A percentile compares a stretch with the other conserved stretches of the same genome.
Evolutionary conservation across 1,284 basidiomycete genomes (phyloP).

Genomic region (Xanthoconium separans): DNA sequence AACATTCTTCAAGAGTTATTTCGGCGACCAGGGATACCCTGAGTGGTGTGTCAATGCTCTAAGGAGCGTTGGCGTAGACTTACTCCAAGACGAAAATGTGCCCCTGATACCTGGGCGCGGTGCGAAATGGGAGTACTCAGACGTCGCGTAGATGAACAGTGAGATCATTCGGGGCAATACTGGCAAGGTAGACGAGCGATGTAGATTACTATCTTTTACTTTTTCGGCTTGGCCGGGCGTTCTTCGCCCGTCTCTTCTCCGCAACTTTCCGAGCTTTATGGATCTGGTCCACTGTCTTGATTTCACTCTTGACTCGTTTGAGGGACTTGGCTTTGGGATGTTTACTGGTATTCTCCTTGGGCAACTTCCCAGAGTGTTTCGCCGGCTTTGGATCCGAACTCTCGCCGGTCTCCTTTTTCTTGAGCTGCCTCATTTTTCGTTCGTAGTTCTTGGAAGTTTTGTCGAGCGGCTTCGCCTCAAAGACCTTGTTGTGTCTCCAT

Average conservation of each 20-base stretch:
- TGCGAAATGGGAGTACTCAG: constrained; percentile 73
- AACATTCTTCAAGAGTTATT: constrained; percentile 73
- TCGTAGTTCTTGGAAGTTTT: constrained; percentile 68
- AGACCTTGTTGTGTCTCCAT: constrained; percentile 67
- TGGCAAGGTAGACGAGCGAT: constrained; percentile 9
- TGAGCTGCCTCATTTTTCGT: constrained; percentile 60
- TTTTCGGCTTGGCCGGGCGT: constrained; percentile 64
- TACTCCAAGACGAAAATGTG: constrained; percentile 52
- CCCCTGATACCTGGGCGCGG: constrained; percentile 59
- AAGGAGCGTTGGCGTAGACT: constrained; percentile 71
- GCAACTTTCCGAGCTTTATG: constrained; percentile 65
- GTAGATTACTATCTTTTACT: constrained; percentile 42
- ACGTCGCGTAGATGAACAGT: constrained; percentile 20
- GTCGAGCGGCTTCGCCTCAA: constrained; percentile 69
- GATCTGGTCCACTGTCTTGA: constrained; percentile 84
- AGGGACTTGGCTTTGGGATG: constrained; percentile 60
- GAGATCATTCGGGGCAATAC: background rate
- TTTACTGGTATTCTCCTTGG: constrained; percentile 34
- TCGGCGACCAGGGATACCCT: constrained; percentile 68
- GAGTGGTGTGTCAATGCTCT: constrained; percentile 83
- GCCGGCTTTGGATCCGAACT: constrained; percentile 12
- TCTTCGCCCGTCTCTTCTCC: constrained; percentile 70
- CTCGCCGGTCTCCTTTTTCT: constrained; percentile 46
- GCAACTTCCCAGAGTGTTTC: constrained; percentile 19
- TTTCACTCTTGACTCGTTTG: constrained; percentile 69